Percentiles rank a stretch among this genome's conserved stretches.
phyloP scores from a whole-genome alignment of 768 basidiomycete genomes.

The Pseudohyphozyma bogoriensis region DNA sequence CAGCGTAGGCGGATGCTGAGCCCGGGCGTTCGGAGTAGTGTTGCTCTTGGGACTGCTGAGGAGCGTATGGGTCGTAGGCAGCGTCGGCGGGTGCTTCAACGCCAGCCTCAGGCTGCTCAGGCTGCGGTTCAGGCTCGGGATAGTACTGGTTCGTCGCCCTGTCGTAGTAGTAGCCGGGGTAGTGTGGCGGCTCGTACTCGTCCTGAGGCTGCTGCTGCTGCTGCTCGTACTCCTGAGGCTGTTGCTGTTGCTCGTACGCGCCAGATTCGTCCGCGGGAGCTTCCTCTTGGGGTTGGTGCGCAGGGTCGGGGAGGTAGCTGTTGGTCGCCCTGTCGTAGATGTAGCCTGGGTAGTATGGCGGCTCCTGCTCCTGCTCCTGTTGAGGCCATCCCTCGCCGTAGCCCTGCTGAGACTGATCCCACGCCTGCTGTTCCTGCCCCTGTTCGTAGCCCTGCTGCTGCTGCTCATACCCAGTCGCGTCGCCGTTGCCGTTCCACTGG shows the following conservation, averaged over 20 bases:
- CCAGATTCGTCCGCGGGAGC: too few relatives aligned
- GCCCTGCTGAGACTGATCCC: not conserved
- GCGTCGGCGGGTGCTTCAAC: too few relatives aligned
- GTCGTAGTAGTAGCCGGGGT: slow-evolving; percentile 26
- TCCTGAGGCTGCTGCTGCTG: not conserved
- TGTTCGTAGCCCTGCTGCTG: not conserved
- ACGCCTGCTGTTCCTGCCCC: not conserved
- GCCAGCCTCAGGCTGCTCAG: too few relatives aligned
- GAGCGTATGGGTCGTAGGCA: too few relatives aligned
- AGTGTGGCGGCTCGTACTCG: slow-evolving; percentile 12
- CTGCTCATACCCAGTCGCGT: not conserved
- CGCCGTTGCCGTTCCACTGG: not conserved
- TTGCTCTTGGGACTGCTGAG: too few relatives aligned
- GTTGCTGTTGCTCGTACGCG: too few relatives aligned
- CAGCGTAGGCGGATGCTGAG: too few relatives aligned
- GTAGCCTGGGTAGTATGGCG: slow-evolving; percentile 21
- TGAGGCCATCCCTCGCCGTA: too few relatives aligned
- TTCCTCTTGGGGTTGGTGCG: too few relatives aligned
- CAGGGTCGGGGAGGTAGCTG: not conserved
- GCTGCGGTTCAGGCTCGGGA: too few relatives aligned
- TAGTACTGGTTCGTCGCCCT: slow-evolving; percentile 16
- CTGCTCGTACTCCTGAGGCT: too few relatives aligned
- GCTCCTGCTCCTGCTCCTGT: not conserved
- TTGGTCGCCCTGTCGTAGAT: slow-evolving; percentile 13
- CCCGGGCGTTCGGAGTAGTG: too few relatives aligned